These are phyloP conservation scores for Aphanocladium album DNA, from an alignment of 2,329 filamentous ascomycete genomes.

Conservation along the genomic window DNA sequence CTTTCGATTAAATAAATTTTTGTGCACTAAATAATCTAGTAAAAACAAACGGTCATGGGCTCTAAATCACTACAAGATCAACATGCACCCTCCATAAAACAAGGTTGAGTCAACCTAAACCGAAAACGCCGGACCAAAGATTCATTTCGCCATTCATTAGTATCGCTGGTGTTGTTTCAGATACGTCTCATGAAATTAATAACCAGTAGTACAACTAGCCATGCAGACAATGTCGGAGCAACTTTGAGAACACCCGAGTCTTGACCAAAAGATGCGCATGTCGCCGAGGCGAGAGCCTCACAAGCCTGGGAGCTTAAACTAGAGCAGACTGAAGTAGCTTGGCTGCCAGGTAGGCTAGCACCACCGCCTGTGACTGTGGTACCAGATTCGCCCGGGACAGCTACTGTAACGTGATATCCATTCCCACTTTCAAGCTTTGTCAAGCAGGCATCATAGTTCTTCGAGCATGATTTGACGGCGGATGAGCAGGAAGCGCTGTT, in stretches of 20 bases:
- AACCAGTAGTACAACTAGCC: background rate
- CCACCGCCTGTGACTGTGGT: conserved; percentile 45
- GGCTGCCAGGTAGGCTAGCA: conserved; percentile 38
- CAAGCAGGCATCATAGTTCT: conserved; percentile 51
- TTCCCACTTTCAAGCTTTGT: conserved; percentile 39
- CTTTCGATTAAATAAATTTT: too few species aligned
- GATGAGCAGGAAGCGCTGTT: conserved; percentile 48
- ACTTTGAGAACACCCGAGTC: conserved; percentile 7
- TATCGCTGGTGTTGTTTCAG: too few species aligned
- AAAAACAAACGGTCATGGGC: too few species aligned
- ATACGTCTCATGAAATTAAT: background rate
- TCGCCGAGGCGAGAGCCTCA: conserved; percentile 34
- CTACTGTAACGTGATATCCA: conserved; percentile 49
- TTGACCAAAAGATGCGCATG: conserved; percentile 30
- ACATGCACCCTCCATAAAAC: too few species aligned
- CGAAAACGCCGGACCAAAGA: background rate
- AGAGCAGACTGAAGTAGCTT: conserved; percentile 50
- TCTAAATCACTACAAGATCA: too few species aligned
- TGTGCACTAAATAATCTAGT: too few species aligned
- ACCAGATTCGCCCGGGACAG: conserved; percentile 48
- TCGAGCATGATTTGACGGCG: conserved; percentile 46
- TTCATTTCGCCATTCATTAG: background rate
- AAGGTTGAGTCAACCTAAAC: background rate
- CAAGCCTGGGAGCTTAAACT: conserved; percentile 52
- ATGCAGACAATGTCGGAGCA: background rate